A percentile compares a stretch with the other conserved stretches of the same genome.
Conservation (phyloP, 164 flowering plant species). For the Piper longum region DNA sequence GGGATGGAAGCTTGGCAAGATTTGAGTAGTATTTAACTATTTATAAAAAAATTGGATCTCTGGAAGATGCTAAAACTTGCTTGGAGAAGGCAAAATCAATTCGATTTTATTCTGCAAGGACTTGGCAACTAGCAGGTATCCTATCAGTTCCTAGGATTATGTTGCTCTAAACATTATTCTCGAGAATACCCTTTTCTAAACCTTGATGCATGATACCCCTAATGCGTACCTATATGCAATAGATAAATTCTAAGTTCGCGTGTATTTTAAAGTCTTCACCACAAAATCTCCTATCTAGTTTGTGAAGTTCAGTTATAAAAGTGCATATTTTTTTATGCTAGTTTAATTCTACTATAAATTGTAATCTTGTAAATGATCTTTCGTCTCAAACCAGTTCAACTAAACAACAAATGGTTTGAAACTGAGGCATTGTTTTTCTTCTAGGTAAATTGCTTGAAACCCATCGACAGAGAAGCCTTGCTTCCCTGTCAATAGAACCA, state of each 20-base stretch:
- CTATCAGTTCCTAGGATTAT: not conserved
- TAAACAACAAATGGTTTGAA: no score
- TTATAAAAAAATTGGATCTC: constrained; percentile 44
- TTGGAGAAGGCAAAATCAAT: constrained; percentile 53
- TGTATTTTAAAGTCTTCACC: no score
- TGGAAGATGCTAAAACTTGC: constrained; percentile 62
- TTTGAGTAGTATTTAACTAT: constrained; percentile 55
- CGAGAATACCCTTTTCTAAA: not conserved
- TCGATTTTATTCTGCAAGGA: constrained; percentile 35
- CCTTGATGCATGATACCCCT: no score
- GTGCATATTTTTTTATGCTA: no score
- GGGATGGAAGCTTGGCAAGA: constrained; percentile 84
- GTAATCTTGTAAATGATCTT: no score
- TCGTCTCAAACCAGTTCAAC: not conserved
- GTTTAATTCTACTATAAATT: no score
- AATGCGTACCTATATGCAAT: not conserved
- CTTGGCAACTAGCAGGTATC: constrained; percentile 78
- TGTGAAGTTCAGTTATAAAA: no score
- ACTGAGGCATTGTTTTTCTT: not conserved
- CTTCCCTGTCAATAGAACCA: constrained; percentile 70
- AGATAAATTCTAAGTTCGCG: no score
- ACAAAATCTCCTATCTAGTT: no score
- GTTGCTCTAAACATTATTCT: not conserved
- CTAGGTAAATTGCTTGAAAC: constrained; percentile 56
- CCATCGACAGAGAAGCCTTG: constrained; percentile 70